phyloP scores from a whole-genome alignment of 164 flowering plant genomes.

The Buxus sempervirens region DNA sequence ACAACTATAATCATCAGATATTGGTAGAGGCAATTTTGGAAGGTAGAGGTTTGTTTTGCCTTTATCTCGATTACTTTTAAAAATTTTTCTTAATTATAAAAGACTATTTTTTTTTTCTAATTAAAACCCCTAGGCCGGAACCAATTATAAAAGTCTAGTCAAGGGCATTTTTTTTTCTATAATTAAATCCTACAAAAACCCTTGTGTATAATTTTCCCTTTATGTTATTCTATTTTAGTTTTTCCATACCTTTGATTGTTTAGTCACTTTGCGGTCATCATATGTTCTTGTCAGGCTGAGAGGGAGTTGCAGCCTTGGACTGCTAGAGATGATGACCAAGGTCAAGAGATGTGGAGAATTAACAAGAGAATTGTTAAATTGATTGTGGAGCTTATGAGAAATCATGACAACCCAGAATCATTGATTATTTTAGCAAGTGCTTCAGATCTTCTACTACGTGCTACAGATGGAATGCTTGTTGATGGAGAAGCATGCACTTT shows the following conservation, averaged over 20 bases:
- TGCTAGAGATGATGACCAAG: slow-evolving; percentile 86
- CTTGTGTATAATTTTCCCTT: too few relatives aligned
- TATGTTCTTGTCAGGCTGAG: slow-evolving; percentile 70
- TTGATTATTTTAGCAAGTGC: slow-evolving; percentile 79
- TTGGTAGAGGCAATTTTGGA: too few relatives aligned
- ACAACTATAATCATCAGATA: too few relatives aligned
- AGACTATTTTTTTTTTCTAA: too few relatives aligned
- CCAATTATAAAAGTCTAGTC: too few relatives aligned
- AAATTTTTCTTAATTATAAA: too few relatives aligned
- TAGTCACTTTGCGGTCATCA: slow-evolving; percentile 30
- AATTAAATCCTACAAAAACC: too few relatives aligned
- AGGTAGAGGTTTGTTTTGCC: too few relatives aligned
- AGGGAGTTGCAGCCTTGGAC: slow-evolving; percentile 95
- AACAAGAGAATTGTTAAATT: slow-evolving; percentile 87
- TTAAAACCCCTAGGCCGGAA: too few relatives aligned
- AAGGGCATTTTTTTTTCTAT: too few relatives aligned
- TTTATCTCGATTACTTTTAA: too few relatives aligned
- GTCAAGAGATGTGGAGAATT: slow-evolving; percentile 88
- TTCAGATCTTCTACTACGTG: slow-evolving; percentile 86
- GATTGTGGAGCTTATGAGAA: slow-evolving; percentile 87
- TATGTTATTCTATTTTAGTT: background rate
- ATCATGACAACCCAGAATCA: slow-evolving; percentile 79
- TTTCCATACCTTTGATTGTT: slow-evolving; percentile 15
- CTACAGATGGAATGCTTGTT: slow-evolving; percentile 96
- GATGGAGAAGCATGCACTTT: slow-evolving; percentile 98